A percentile compares a stretch with the other conserved stretches of the same genome.
phyloP scores from a whole-genome alignment of 1,139 yeast species.

The Taiozyma sp. region DNA sequence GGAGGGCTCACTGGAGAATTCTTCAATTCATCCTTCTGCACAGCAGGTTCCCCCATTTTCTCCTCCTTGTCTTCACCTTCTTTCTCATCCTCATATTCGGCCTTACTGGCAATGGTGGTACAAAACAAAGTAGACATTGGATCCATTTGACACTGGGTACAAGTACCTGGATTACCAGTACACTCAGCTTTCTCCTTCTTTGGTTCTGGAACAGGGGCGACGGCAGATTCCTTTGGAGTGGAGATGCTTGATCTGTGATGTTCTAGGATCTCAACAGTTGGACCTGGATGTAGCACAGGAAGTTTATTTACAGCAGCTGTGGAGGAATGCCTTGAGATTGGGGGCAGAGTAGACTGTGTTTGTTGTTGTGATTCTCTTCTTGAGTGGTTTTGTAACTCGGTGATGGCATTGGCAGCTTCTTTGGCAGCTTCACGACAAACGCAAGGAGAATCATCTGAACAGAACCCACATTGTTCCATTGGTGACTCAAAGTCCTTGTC shows the following conservation, averaged over 20 bases:
- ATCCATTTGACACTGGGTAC: conserved; percentile 78
- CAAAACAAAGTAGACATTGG: conserved; percentile 90
- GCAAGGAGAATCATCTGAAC: conserved; percentile 90
- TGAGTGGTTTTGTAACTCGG: conserved; percentile 22
- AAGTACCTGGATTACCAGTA: conserved; percentile 86
- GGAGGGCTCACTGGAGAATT: conserved; percentile 25
- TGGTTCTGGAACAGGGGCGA: conserved; percentile 8
- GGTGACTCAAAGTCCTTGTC: conserved; percentile 37
- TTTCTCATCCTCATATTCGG: conserved; percentile 21
- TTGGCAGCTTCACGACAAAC: conserved; percentile 83
- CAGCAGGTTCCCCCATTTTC: not conserved
- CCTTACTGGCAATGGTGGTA: conserved; percentile 70
- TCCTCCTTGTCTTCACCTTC: conserved; percentile 5
- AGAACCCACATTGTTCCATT: conserved; percentile 85
- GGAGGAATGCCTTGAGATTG: conserved; percentile 23
- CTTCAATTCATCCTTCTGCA: conserved; percentile 2
- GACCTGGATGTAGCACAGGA: conserved; percentile 66
- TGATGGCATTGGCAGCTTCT: conserved; percentile 33
- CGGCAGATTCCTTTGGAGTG: conserved; percentile 16
- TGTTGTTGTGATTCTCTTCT: conserved; percentile 15
- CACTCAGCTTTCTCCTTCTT: conserved; percentile 31
- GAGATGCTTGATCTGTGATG: conserved; percentile 20
- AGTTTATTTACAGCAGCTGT: conserved; percentile 26
- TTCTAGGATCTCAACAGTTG: conserved; percentile 42
- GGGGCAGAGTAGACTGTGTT: conserved; percentile 18